Conservation (phyloP, 257 asterid species). For the Solanum clarkiae region DNA sequence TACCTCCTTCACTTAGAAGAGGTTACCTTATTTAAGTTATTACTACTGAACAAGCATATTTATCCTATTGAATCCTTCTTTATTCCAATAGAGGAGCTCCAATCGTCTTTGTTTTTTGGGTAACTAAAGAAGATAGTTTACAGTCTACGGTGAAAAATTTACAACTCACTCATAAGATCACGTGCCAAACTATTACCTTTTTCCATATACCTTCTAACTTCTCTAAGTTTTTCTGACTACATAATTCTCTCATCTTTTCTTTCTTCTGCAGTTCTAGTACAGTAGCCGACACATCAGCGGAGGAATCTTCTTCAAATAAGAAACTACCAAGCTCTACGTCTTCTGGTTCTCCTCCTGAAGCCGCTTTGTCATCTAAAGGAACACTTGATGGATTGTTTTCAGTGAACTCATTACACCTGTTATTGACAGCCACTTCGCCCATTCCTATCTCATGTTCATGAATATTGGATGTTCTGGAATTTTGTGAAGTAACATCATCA, state of each 20-base stretch:
- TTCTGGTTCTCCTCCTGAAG: conserved; percentile 37
- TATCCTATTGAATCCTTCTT: background rate
- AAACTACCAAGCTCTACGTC: conserved; percentile 77
- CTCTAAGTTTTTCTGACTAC: conserved; percentile 49
- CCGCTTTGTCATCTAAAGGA: conserved; percentile 17
- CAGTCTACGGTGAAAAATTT: background rate
- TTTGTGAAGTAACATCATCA: conserved; percentile 11
- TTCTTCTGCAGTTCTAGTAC: conserved; percentile 56
- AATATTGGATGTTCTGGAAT: conserved; percentile 11
- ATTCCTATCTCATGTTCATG: conserved; percentile 20
- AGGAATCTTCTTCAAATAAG: conserved; percentile 47
- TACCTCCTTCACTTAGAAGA: background rate
- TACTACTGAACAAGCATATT: background rate
- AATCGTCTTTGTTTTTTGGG: background rate
- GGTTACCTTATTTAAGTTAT: background rate
- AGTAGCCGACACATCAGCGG: conserved; percentile 34
- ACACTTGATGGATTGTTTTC: conserved; percentile 16
- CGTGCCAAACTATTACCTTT: conserved; percentile 39
- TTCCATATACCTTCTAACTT: conserved; percentile 95
- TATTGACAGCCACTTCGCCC: conserved; percentile 23
- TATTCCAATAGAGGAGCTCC: background rate
- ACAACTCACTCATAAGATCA: background rate
- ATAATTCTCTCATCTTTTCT: conserved; percentile 65
- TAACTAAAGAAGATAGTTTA: background rate
- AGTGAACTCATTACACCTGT: conserved; percentile 9